Percentiles rank a stretch among this genome's conserved stretches.
phyloP scores from a whole-genome alignment of 2,329 filamentous ascomycete species.

The Penicillium verrucosum region DNA sequence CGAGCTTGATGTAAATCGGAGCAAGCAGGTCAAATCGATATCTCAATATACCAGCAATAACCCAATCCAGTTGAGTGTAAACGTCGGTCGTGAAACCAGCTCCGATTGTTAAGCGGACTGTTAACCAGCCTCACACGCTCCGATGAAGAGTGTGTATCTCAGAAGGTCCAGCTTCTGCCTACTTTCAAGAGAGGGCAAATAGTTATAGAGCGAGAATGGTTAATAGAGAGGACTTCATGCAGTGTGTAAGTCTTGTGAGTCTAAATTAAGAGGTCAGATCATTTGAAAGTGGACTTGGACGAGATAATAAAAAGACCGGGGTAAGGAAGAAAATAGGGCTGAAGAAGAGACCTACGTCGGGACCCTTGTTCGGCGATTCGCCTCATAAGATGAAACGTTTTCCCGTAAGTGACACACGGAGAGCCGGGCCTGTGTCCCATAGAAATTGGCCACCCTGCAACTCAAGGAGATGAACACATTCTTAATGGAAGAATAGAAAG shows the following conservation, averaged over 20 bases:
- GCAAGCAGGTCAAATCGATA: conserved; percentile 18
- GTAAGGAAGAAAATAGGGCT: conserved; percentile 18
- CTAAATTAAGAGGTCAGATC: conserved; percentile 20
- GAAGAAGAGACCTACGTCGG: conserved; percentile 16
- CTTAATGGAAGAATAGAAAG: not conserved
- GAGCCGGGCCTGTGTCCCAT: conserved; percentile 25
- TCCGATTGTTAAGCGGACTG: conserved; percentile 18
- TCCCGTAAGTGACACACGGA: conserved; percentile 24
- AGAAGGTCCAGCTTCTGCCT: conserved; percentile 24
- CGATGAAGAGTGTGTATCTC: conserved; percentile 7
- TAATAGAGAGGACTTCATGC: conserved; percentile 9
- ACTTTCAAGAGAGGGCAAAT: conserved; percentile 10
- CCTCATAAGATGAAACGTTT: conserved; percentile 29
- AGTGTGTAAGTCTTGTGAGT: conserved; percentile 6
- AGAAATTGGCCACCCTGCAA: conserved; percentile 14
- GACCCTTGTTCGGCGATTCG: conserved; percentile 23
- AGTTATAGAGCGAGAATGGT: conserved; percentile 3
- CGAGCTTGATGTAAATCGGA: conserved; percentile 8
- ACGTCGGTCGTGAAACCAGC: conserved; percentile 23
- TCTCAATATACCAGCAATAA: conserved; percentile 16
- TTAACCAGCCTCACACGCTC: conserved; percentile 11
- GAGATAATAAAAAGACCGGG: not conserved
- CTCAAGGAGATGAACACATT: conserved; percentile 20
- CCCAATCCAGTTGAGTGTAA: conserved; percentile 27
- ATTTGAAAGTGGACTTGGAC: conserved; percentile 6